phyloP scores from a whole-genome alignment of 2,329 filamentous ascomycete genomes.

The Aschersonia sp. region DNA sequence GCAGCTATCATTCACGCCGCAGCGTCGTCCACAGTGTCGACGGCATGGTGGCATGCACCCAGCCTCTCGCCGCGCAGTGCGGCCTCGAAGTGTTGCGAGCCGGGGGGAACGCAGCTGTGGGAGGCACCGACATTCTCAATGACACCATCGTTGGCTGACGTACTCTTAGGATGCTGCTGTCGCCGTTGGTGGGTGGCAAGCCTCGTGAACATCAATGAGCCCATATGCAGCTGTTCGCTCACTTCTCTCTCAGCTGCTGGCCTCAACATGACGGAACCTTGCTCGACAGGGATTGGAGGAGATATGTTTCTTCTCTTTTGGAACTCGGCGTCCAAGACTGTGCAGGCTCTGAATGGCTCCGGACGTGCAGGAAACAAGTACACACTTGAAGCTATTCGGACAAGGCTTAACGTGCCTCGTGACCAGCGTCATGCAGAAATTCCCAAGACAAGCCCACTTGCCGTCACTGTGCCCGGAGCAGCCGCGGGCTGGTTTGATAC shows the following conservation, averaged over 20 bases:
- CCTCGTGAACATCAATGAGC: background rate
- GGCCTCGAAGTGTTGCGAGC: slow-evolving; percentile 73
- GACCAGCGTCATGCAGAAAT: slow-evolving; percentile 41
- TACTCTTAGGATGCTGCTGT: slow-evolving; percentile 80
- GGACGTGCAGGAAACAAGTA: slow-evolving; percentile 62
- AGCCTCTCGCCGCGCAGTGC: slow-evolving; percentile 79
- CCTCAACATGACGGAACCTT: slow-evolving; percentile 86
- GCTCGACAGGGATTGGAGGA: slow-evolving; percentile 86
- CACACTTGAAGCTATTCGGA: slow-evolving; percentile 55
- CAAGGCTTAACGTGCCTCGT: slow-evolving; percentile 50
- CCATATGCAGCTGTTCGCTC: background rate
- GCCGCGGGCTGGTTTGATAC: slow-evolving; percentile 89
- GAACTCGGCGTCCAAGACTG: slow-evolving; percentile 65
- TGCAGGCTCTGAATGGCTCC: slow-evolving; percentile 82
- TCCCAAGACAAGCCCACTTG: slow-evolving; percentile 61
- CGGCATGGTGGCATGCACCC: slow-evolving; percentile 80
- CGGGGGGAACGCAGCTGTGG: slow-evolving; percentile 85
- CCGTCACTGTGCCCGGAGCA: slow-evolving; percentile 80
- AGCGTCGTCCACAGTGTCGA: slow-evolving; percentile 90
- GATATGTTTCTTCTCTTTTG: slow-evolving; percentile 97
- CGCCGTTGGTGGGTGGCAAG: slow-evolving; percentile 50
- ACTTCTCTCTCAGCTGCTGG: slow-evolving; percentile 52
- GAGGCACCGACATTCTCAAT: no score
- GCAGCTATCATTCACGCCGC: slow-evolving; percentile 61
- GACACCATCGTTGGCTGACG: no score